Base-by-base conservation (phyloP, 176 grass and related monocot species). In the Ampelocalamus luodianensis region DNA sequence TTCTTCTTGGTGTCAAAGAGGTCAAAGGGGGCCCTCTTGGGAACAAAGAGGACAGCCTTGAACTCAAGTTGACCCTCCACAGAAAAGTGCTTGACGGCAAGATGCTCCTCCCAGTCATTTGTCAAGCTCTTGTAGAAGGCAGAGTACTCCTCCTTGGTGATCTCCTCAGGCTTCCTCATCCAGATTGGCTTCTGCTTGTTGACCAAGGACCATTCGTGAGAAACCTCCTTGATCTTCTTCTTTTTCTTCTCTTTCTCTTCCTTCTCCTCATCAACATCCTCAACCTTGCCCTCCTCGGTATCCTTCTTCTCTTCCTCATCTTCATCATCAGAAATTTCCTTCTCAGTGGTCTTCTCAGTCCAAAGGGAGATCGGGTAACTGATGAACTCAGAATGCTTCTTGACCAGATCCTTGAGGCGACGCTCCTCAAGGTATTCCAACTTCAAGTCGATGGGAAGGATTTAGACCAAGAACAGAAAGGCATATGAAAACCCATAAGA, bases 111-210 rank as follows among this genome's bases (percentile, higher is more conserved):
- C 94, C 91, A 93, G 45, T 96, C 94, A 36, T 96, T 96, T 15
- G 89, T 96, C 77, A 96, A 76, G 87, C 91, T 96, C 84, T 93
- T 96, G 81, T 96, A 96, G 78, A 96, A 96, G 26, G 94, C 91
- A 71, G 94, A 66, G 45, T 96, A 96, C 46, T 93, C 87, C 79
- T 96, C 91, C 83, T 93, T 96, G 6, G 83, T 96, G 38, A 93
- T 93, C 83, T 96, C 94, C 42, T 96, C 94, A 11, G 94, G 91
- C 78, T 96, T 93, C 68, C 89, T 86, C 91, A 93, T 90, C 94
- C 94, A 96, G 69, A 93, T 91, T 1, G 91, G 91, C 46, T 96
- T 93, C 87, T 93, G 91, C 84, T 96, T 93, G 87, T 93, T 91
- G 27, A 93, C 18, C 59, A 91, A 44, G 44, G 74, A 76, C 91